phyloP scores from a whole-genome alignment of 108 stramenopile genomes.

The Cyclotella cryptica region DNA sequence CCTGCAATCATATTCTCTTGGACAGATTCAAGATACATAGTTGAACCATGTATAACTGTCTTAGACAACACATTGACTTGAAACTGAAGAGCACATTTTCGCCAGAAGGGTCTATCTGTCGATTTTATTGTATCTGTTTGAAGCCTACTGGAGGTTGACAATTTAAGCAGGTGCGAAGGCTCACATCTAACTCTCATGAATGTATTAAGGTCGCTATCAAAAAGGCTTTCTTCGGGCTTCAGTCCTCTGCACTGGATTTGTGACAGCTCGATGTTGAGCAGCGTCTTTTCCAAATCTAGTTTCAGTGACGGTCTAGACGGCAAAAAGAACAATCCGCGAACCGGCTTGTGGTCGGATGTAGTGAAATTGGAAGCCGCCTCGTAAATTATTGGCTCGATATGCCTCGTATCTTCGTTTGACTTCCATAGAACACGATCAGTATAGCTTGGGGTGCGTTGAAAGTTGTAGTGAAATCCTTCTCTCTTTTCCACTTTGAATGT shows the following conservation, averaged over 20 bases:
- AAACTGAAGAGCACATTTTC: neutral
- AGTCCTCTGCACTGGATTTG: constrained; percentile 7
- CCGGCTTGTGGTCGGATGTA: constrained; percentile 86
- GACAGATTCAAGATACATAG: neutral
- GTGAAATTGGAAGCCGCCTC: constrained; percentile 68
- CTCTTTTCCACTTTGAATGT: constrained; percentile 80
- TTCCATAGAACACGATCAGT: constrained; percentile 87
- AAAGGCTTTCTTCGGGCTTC: neutral
- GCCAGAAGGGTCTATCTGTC: constrained; percentile 1
- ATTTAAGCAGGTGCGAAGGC: neutral
- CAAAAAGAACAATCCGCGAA: constrained; percentile 65
- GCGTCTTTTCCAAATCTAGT: neutral
- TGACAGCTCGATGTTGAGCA: neutral
- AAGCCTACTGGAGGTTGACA: neutral
- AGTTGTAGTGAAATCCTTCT: constrained; percentile 67
- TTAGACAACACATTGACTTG: neutral
- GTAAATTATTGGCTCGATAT: constrained; percentile 59
- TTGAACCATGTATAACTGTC: neutral
- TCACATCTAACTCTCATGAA: constrained; percentile 7
- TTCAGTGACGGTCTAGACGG: constrained; percentile 11
- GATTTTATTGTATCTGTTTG: neutral
- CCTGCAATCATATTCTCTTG: constrained; percentile 7
- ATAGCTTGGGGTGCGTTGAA: constrained; percentile 79
- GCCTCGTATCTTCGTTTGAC: constrained; percentile 56
- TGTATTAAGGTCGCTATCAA: neutral